Evolutionary conservation across 257 asterid species (phyloP).

Genomic region (Rauvolfia tetraphylla): DNA sequence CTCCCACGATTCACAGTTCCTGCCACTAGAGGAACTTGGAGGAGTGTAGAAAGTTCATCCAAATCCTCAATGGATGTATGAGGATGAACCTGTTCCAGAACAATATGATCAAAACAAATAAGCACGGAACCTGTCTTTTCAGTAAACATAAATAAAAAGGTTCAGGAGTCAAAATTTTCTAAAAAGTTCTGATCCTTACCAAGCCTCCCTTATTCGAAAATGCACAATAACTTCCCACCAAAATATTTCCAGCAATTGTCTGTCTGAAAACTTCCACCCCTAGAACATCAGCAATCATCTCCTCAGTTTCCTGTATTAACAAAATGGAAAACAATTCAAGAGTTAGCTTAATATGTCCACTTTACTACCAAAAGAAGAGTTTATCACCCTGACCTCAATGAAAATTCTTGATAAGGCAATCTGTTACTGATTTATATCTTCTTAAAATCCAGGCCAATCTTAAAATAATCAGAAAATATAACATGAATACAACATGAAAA

Average conservation of each 20-base stretch:
- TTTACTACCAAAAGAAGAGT: background rate
- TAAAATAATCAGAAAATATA: background rate
- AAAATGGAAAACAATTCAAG: background rate
- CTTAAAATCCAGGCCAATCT: background rate
- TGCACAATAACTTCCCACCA: slow-evolving; percentile 80
- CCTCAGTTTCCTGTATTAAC: slow-evolving; percentile 80
- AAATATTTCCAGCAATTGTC: slow-evolving; percentile 80
- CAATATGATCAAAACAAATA: background rate
- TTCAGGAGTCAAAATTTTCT: background rate
- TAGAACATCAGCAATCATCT: slow-evolving; percentile 81
- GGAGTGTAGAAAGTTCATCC: slow-evolving; percentile 85
- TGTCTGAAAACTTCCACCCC: slow-evolving; percentile 94
- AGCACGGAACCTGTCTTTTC: background rate
- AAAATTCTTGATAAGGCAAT: background rate
- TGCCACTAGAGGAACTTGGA: slow-evolving; percentile 85
- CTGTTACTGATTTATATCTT: background rate
- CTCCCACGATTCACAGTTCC: slow-evolving; percentile 93
- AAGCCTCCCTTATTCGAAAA: slow-evolving; percentile 85
- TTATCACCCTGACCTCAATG: background rate
- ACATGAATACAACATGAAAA: background rate
- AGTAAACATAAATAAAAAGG: background rate
- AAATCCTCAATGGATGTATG: slow-evolving; percentile 85
- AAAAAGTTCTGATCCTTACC: slow-evolving; percentile 43
- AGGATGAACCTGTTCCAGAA: slow-evolving; percentile 67
- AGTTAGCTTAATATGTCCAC: background rate